Evolutionary conservation across 2,329 filamentous ascomycete genomes (phyloP).

Genomic region (Mycosphaerella arachidis): DNA sequence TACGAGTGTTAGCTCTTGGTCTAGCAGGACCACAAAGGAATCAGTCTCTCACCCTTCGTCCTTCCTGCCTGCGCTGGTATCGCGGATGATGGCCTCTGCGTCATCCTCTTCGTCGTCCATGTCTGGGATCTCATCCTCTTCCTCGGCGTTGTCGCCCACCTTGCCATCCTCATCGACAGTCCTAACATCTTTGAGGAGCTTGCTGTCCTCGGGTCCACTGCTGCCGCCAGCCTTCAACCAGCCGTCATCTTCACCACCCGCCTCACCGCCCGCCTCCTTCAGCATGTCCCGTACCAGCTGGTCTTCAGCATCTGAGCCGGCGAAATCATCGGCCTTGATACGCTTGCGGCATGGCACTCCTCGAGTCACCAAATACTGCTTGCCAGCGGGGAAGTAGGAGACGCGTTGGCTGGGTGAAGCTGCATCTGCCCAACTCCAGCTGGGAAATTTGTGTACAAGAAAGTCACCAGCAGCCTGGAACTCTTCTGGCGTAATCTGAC

Average conservation of each 20-base stretch:
- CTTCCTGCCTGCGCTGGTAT: conserved; percentile 48
- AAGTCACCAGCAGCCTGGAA: conserved; percentile 96
- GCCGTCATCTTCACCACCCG: conserved; percentile 66
- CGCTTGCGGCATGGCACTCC: conserved; percentile 91
- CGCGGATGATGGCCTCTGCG: conserved; percentile 91
- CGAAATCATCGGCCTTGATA: conserved; percentile 78
- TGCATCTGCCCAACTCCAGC: conserved; percentile 93
- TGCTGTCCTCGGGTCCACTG: conserved; percentile 49
- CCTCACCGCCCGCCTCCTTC: conserved; percentile 43
- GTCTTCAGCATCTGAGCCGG: conserved; percentile 81
- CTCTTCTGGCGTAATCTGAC: conserved; percentile 95
- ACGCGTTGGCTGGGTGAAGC: conserved; percentile 75
- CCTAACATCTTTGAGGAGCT: conserved; percentile 71
- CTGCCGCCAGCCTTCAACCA: conserved; percentile 88
- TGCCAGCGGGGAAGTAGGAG: conserved; percentile 75
- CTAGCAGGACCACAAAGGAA: neutral
- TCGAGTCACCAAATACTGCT: conserved; percentile 92
- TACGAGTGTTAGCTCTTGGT: conserved; percentile 27
- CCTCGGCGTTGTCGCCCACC: conserved; percentile 68
- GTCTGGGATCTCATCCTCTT: conserved; percentile 83
- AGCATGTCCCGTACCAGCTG: conserved; percentile 78
- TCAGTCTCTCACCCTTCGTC: conserved; percentile 49
- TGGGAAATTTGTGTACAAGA: conserved; percentile 97
- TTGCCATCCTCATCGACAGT: conserved; percentile 88
- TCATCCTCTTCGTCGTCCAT: conserved; percentile 97